phyloP scores from a whole-genome alignment of 441 rosid genomes.

The Mallotus repandus region DNA sequence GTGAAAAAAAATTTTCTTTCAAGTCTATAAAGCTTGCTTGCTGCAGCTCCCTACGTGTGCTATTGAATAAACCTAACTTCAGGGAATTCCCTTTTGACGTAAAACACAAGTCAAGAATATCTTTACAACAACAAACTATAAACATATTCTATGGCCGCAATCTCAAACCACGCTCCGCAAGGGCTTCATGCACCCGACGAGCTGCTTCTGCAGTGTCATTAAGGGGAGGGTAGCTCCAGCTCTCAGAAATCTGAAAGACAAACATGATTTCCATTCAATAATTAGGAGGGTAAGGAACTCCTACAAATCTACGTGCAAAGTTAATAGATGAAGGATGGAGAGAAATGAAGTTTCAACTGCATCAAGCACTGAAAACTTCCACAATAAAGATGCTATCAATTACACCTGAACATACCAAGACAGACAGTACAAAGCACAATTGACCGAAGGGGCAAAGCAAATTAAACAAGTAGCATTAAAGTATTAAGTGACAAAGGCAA shows the following conservation, averaged over 20 bases:
- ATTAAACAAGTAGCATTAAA: not conserved
- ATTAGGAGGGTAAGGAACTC: not conserved
- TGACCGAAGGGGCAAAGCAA: not conserved
- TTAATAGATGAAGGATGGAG: not conserved
- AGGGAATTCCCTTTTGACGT: conserved; percentile 16
- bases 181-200: conserved; percentile 50
- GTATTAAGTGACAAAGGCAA: not conserved
- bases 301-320: not conserved
- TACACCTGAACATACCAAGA: not conserved
- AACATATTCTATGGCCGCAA: conserved; percentile 50
- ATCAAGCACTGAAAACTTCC: not conserved
- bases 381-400: not conserved
- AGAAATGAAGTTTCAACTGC: not conserved
- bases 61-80: conserved; percentile 16
- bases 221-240: conserved; percentile 94
- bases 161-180: conserved; percentile 81
- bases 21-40: conserved; percentile 19
- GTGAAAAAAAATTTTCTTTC: conserved; percentile 10
- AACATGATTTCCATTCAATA: conserved; percentile 1
- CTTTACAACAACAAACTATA: conserved; percentile 31
- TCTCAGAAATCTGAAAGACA: conserved; percentile 65
- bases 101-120: conserved; percentile 24
- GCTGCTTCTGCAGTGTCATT: conserved; percentile 94
- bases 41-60: conserved; percentile 29
- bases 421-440: not conserved